A percentile compares a stretch with the other conserved stretches of the same genome.
Evolutionary conservation across 2,329 filamentous ascomycete genomes (phyloP).

Genomic region (Rutstroemia sp.): DNA sequence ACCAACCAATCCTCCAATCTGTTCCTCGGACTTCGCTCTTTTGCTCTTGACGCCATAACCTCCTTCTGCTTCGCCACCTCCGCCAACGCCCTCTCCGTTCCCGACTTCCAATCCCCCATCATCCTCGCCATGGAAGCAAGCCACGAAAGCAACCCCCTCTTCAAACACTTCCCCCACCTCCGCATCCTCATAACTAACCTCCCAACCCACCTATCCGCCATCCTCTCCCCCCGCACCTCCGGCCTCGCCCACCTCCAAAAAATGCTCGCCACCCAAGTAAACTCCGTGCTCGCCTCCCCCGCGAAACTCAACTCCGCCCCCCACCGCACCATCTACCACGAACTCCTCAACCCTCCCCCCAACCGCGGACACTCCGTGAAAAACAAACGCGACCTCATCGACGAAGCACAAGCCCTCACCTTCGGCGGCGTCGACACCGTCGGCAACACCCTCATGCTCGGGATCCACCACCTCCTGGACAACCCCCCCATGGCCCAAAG

Average conservation of each 20-base stretch:
- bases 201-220: conserved; percentile 19
- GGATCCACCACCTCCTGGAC: conserved; percentile 34
- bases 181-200: conserved; percentile 20
- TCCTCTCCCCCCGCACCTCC: conserved; percentile 18
- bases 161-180: conserved; percentile 33
- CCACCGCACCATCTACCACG: not conserved
- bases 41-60: conserved; percentile 33
- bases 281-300: not conserved
- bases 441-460: conserved; percentile 35
- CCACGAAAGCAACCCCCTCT: conserved; percentile 29
- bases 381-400: conserved; percentile 27
- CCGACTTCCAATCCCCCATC: conserved; percentile 35
- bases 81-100: conserved; percentile 32
- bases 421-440: conserved; percentile 40
- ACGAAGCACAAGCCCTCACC: conserved; percentile 39
- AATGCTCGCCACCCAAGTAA: conserved; percentile 17
- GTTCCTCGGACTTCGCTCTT: conserved; percentile 30
- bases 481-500: conserved; percentile 27
- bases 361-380: not conserved
- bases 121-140: conserved; percentile 35
- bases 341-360: not conserved
- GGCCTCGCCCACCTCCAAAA: conserved; percentile 16
- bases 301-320: not conserved
- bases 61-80: conserved; percentile 36
- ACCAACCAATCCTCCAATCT: conserved; percentile 25